Conservation (phyloP, 106 monocot species). For the Allium cepa region DNA sequence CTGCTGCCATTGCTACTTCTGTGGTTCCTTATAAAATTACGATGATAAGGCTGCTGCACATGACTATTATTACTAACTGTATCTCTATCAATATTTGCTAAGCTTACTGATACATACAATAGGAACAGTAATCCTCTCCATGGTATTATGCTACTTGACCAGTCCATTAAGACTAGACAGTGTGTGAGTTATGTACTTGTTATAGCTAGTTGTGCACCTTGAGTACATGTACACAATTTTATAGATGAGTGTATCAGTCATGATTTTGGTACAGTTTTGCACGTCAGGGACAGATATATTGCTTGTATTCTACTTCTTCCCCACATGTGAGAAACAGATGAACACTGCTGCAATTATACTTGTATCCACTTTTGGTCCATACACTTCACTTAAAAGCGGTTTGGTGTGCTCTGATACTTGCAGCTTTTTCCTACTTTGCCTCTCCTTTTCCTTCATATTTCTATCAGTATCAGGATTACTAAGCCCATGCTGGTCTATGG, state of each 20-base stretch:
- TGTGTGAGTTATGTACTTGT: neutral
- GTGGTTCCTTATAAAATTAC: neutral
- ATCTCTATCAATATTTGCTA: neutral
- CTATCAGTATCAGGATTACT: too few species aligned
- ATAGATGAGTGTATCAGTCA: constrained; percentile 4
- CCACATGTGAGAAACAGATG: constrained; percentile 5
- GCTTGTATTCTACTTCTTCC: constrained; percentile 15
- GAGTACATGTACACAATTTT: neutral
- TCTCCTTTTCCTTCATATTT: too few species aligned
- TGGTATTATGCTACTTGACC: neutral
- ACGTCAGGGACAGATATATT: neutral
- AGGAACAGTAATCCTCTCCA: neutral
- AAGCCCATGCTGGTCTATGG: too few species aligned
- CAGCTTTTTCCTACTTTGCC: too few species aligned
- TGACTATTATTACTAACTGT: neutral
- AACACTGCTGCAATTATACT: too few species aligned
- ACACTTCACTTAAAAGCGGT: too few species aligned
- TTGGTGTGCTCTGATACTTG: too few species aligned
- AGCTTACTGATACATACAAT: neutral
- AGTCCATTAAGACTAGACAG: neutral
- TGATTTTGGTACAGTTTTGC: constrained; percentile 1
- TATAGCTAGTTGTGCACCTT: neutral
- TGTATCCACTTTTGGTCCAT: too few species aligned
- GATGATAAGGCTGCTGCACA: neutral
- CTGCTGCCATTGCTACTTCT: neutral